Base-by-base conservation (phyloP, 305 asterid genomes). In the Fraxinus nigra region DNA sequence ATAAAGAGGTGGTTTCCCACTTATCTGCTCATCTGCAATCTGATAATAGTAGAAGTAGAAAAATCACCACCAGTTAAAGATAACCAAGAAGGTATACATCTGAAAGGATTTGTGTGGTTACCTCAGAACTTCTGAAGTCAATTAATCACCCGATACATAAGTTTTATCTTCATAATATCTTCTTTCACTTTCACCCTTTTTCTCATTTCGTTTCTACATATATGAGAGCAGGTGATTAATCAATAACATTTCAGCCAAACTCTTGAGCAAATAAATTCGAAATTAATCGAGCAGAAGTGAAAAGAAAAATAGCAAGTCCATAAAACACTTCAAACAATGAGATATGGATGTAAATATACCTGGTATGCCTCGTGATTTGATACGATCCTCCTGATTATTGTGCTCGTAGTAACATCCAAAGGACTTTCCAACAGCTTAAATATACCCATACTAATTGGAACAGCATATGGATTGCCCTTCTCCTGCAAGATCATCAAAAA, bases 291-390 rank as follows among this genome's bases (percentile, higher is more conserved):
- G 78, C 72, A 85, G 20, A 82, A 61, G 72, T 77, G 59, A 76
- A 16, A 76, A 73, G 81, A 87, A 76, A 48, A 72, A 26, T 20
- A 75, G 61, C 3, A 38, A 61, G 54, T 72, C 75, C 65, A 74
- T 80, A 78, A 37, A 70, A 24, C 35, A 72, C 76, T 61, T 14
- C 77, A 76, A 51, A 81, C 28, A 46, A 14, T 54, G 46, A 81
- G 77, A 75, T 76, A 24, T 38, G 32, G 30, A 67, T 35, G 75
- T 65, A 56, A 81, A 34, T 4, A 32, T 51, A 51, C 98, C 97
- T 94, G 98, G 90, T 91, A 96, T 4, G 99, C 98, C 79, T 94
- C 98, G 74, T 96, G 97, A 86, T 96, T 96, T 63, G 98, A 92
- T 30, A 96, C 96, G 22, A 96, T 96, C 91, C 99, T 93, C 93